Evolutionary conservation across 305 asterid genomes (phyloP).

Genomic region (Plantago coronopus): DNA sequence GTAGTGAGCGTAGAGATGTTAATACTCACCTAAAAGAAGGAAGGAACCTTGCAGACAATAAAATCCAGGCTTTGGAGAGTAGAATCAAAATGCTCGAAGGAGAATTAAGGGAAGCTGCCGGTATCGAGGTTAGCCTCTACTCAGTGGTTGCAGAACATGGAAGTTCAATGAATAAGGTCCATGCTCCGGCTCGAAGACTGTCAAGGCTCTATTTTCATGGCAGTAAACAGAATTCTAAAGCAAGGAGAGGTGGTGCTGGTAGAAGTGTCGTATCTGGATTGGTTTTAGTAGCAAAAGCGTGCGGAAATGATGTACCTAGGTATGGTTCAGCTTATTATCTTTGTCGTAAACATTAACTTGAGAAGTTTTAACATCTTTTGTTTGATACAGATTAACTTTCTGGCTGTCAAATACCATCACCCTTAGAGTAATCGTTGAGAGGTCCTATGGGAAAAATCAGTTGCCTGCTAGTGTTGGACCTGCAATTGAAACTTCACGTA

Average conservation of each 20-base stretch:
- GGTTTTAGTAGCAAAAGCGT: constrained; percentile 68
- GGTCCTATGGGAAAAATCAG: constrained; percentile 36
- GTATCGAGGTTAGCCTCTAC: constrained; percentile 68
- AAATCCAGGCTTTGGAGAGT: constrained; percentile 49
- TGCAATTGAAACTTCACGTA: constrained; percentile 24
- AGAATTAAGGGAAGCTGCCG: constrained; percentile 83
- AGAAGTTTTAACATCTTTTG: constrained; percentile 6
- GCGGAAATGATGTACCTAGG: constrained; percentile 92
- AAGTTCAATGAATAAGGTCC: constrained; percentile 71
- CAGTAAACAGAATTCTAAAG: constrained; percentile 39
- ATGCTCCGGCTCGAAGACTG: constrained; percentile 85
- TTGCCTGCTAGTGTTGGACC: constrained; percentile 33
- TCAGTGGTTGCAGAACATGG: constrained; percentile 84
- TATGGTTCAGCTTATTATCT: constrained; percentile 23
- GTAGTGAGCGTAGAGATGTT: constrained; percentile 33
- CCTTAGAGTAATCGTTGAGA: constrained; percentile 58
- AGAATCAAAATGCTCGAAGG: constrained; percentile 53
- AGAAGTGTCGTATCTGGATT: constrained; percentile 68
- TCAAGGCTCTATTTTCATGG: constrained; percentile 74
- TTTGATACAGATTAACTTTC: constrained; percentile 63
- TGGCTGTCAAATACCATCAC: constrained; percentile 74
- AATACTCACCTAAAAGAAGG: constrained; percentile 40
- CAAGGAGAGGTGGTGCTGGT: constrained; percentile 54
- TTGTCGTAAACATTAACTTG: neutral
- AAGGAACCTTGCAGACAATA: constrained; percentile 41